Evolutionary conservation across 768 basidiomycete genomes (phyloP), one percentile per base, ranked within the genome.

Genomic region (Russula virescens): DNA sequence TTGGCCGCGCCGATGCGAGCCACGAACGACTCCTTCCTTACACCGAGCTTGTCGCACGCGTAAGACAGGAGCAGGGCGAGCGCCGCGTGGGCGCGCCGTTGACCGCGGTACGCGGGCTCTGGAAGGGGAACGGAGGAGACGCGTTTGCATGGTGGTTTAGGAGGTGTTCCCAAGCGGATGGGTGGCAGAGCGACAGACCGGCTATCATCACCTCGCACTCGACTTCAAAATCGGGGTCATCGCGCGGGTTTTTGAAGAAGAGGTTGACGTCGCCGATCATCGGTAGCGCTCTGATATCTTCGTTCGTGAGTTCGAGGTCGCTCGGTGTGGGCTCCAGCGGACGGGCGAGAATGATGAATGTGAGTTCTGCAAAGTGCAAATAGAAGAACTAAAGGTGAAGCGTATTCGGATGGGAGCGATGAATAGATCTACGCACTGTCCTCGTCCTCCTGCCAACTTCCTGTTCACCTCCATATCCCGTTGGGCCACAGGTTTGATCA

Each of bases 231-330:
- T 75, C 75, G 11, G 66, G 66, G 21, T 69, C 67, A 11, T 61
- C 68, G 35, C 65, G 72, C 19, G 71, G 66, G 50, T 85, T 84
- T 50, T 88, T 87, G 47, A 96, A 74, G 72, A 97, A 97, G 28
- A 97, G 74, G 72, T 97, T 97, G 40, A 94, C 93, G 71, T 98
- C 95, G 35, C 95, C 95, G 21, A 95, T 76, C 93, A 96, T 94
- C 11, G 79, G 81, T 62, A 78, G 69, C 71, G 73, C 28, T 43
- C 68, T 77, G 73, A 68, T 62, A 66, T 61, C 77, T 71, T 53
- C 70, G 28, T 53, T 61, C 48, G 61, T 68, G 35, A 40, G 70
- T 35, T 18, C 46, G 42, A 26, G 3, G 2, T 23, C 55, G 48
- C 63, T n/a, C 8, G 23, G 10, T 18, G 23, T 23, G 53, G 58